These are phyloP conservation scores for Nepenthes alata DNA, from an alignment of 179 eudicot species.

Conservation along the genomic window DNA sequence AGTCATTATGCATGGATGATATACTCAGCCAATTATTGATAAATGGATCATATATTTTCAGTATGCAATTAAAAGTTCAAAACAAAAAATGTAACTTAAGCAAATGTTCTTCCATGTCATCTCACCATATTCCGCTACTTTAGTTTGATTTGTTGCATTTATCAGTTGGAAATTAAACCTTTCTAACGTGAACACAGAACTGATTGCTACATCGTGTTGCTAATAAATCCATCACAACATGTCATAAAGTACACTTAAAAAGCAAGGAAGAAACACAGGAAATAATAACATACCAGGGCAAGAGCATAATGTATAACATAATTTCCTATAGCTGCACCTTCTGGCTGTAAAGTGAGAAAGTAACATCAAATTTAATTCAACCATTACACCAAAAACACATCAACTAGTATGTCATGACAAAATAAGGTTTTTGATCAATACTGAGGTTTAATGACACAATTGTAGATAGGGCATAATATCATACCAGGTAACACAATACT, in stretches of 20 bases:
- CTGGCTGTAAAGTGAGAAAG: conserved; percentile 47
- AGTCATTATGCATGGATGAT: no score
- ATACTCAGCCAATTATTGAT: no score
- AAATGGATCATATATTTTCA: no score
- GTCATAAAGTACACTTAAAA: background rate
- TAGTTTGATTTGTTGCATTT: no score
- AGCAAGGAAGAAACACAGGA: background rate
- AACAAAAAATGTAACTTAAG: no score
- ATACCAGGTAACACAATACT: background rate
- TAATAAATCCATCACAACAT: background rate
- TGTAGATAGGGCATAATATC: background rate
- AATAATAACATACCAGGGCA: conserved; percentile 55
- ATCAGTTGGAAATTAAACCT: no score
- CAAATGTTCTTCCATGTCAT: no score
- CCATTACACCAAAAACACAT: no score
- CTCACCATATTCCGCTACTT: no score
- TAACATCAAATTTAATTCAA: background rate
- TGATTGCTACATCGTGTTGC: background rate
- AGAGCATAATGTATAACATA: conserved; percentile 86
- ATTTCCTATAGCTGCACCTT: conserved; percentile 80
- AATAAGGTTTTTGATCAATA: no score
- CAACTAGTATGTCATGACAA: no score
- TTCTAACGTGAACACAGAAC: background rate
- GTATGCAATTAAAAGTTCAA: no score
- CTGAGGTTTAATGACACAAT: background rate